These are phyloP conservation scores for Fusarium scirpi DNA, from an alignment of 2,329 filamentous ascomycete genomes.

Conservation along the genomic window DNA sequence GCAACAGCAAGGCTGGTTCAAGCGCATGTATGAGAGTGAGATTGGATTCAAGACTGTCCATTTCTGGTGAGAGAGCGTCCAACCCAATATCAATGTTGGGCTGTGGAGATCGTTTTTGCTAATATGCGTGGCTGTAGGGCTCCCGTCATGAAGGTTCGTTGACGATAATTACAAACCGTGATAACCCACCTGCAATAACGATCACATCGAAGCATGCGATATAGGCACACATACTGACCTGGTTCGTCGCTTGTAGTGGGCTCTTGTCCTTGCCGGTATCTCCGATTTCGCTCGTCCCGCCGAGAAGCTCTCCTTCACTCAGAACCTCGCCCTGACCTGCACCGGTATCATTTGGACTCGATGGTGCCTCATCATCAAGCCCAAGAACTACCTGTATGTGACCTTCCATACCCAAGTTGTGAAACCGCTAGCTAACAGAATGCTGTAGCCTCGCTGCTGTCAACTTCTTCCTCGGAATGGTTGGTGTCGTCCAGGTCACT, in stretches of 20 bases:
- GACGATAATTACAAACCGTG: not conserved
- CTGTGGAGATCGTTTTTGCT: conserved; percentile 27
- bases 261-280: conserved; percentile 89
- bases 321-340: conserved; percentile 89
- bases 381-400: conserved; percentile 86
- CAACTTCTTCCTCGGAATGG: conserved; percentile 96
- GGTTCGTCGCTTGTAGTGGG: conserved; percentile 72
- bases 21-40: conserved; percentile 86
- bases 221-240: conserved; percentile 23
- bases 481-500: conserved; percentile 83
- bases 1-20: conserved; percentile 67
- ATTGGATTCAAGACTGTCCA: conserved; percentile 93
- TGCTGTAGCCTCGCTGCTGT: conserved; percentile 83
- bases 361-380: conserved; percentile 98
- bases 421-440: conserved; percentile 2
- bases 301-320: conserved; percentile 91
- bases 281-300: conserved; percentile 92
- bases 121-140: conserved; percentile 68
- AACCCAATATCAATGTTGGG: not conserved
- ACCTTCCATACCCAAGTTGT: not conserved
- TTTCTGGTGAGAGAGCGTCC: conserved; percentile 76
- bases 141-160: conserved; percentile 82
- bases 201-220: not conserved
- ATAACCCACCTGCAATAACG: not conserved
- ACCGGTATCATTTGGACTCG: conserved; percentile 98